Evolutionary conservation across 352 stramenopile species (phyloP).

Genomic region (Salisapilia sapeloensis): DNA sequence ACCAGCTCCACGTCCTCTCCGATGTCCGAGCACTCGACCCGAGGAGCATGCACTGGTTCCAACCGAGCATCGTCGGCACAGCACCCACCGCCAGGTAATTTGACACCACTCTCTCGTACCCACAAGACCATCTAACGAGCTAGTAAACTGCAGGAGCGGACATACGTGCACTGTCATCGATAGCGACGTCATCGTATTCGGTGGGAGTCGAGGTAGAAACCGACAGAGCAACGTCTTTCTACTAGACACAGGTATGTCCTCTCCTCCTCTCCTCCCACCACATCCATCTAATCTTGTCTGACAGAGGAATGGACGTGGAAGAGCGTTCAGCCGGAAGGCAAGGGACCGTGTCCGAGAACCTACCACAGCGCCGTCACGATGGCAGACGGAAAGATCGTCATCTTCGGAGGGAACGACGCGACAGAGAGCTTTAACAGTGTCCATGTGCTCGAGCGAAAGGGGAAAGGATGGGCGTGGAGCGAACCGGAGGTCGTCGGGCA

Average conservation of each 20-base stretch:
- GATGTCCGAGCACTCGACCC: conserved; percentile 87
- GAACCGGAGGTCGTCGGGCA: conserved; percentile 63
- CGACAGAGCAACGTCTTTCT: conserved; percentile 62
- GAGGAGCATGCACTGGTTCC: conserved; percentile 90
- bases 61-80: conserved; percentile 62
- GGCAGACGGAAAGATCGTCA: conserved; percentile 53
- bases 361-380: conserved; percentile 80
- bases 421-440: conserved; percentile 84
- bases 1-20: conserved; percentile 53
- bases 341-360: conserved; percentile 72
- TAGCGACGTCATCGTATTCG: conserved; percentile 67
- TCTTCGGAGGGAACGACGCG: conserved; percentile 89
- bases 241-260: conserved; percentile 34
- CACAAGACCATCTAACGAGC: neutral
- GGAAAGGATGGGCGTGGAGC: conserved; percentile 66
- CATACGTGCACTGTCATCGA: conserved; percentile 62
- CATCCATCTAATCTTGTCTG: neutral
- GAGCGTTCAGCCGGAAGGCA: conserved; percentile 70
- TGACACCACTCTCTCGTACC: neutral
- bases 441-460: conserved; percentile 73
- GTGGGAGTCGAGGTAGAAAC: conserved; percentile 44
- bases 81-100: conserved; percentile 20
- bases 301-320: conserved; percentile 83
- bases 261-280: neutral
- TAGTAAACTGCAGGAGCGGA: conserved; percentile 20